Base-by-base conservation (phyloP, 805 yeast species). In the Ogataea paraovalis region DNA sequence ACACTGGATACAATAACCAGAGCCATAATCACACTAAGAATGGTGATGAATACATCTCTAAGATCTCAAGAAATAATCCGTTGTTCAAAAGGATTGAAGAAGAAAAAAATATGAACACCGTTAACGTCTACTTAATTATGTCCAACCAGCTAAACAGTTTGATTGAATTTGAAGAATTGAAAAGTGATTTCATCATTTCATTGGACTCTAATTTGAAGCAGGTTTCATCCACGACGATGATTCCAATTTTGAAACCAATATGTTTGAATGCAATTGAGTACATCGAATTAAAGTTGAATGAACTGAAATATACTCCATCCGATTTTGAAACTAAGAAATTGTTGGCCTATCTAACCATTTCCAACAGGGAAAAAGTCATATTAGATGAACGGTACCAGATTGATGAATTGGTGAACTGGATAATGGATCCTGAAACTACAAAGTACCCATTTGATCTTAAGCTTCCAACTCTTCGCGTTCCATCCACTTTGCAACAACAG, bases 161-260 rank as follows among this genome's bases (percentile, higher is more conserved):
- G 54, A 20, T 62, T 61, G 56, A 59, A 32, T 59, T 64, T 43
- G 67, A 66, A 22, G 67, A 62, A 21, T 63, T 67, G 45, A 58
- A 64, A 32, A 59, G 76, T 43, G 75, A 78, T 51, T 57, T 71
- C 32, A 70, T 79, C 22, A 58, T 79, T 1, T 70, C 80, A n/a
- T 69, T 79, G 50, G 83, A 79, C 59, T 69, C 78, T 4, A 55
- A 56, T 41, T 50, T 53, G 45, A 56, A 55, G 45, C 56, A 39
- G 39, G 41, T 43, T 16, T 34, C 45, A 37, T 45, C 37, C 41
- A 45, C 25, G 3, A 8, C 19, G 9, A 56, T 45, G 21, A 62
- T 73, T 1, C 83, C 83, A 2, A 59, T 78, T 21, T 55, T 79
- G 6, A 77, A 74, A 55, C 65, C 79, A 9, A 49, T 79, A 14